Base-by-base conservation (phyloP, 257 asterid species). In the Capsicum baccatum region DNA sequence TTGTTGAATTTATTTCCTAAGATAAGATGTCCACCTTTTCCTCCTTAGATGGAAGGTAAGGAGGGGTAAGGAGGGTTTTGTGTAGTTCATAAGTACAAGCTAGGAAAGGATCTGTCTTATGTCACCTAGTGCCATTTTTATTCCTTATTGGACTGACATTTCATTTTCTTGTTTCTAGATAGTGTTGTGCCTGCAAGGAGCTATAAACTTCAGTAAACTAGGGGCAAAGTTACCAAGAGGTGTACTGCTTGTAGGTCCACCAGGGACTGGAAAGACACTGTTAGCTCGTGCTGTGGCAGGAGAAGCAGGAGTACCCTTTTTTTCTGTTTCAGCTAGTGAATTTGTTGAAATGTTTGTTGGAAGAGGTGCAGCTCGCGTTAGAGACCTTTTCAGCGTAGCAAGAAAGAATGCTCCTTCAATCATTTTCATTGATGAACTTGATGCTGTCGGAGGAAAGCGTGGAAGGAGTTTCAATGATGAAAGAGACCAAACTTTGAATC, bases 221-320 rank as follows among this genome's bases (percentile, higher is more conserved):
- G 99, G 98, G 70, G 99, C 98, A 76, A 97, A 94, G 87, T 85
- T 97, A 84, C 98, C 99, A 12, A 88, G 92, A 90, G 99, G 98
- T 0, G 97, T 97, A 86, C 93, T 97, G 67, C 98, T 97, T 19
- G 98, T 95, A n/a, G 99, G 99, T 57, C 99, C 98, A 44, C 99
- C 99, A 16, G 99, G 98, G 78, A 94, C 98, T 5, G 98, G 99
- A 37, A 97, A 97, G 89, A 95, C 98, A 4, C 89, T 97, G 79
- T 90, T 97, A 63, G 99, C 98, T 82, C 98, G 98, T 83, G 99
- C 99, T 44, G 99, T 97, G 69, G 98, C 98, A 64, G 99, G 98
- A 83, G 98, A 97, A 90, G 97, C 99, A 16, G 97, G 97, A 55
- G 96, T 97, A 6, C 99, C 99, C 3, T 97, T 97, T 84, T 97